These are phyloP conservation scores for Dichomitus squalens DNA, from an alignment of 1,284 basidiomycete species.

Conservation along the genomic window DNA sequence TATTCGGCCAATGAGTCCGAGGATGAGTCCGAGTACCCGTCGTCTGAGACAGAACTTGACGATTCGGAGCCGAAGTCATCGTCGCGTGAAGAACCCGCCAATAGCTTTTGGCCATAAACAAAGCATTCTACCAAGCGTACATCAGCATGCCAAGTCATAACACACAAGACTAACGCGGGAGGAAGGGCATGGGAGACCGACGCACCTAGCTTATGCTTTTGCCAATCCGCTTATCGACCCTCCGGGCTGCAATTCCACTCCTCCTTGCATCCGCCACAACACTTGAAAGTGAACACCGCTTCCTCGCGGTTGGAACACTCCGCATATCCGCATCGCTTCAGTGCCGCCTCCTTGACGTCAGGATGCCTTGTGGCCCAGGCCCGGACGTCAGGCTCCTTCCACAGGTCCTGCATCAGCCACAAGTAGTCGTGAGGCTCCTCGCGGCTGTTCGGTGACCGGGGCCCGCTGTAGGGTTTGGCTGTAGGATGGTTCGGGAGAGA, in stretches of 20 bases:
- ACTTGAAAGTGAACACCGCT: slow-evolving; percentile 20
- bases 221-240: slow-evolving; percentile 43
- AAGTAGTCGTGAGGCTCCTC: slow-evolving; percentile 45
- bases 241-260: slow-evolving; percentile 37
- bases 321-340: slow-evolving; percentile 7
- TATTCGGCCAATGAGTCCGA: no score
- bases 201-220: slow-evolving; percentile 34
- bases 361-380: slow-evolving; percentile 37
- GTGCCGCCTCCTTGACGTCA: slow-evolving; percentile 26
- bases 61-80: background rate
- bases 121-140: background rate
- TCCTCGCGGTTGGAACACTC: slow-evolving; percentile 19
- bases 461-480: slow-evolving; percentile 26
- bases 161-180: background rate
- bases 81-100: background rate
- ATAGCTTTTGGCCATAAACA: background rate
- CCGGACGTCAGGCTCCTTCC: slow-evolving; percentile 41
- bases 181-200: background rate
- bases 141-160: background rate
- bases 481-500: background rate
- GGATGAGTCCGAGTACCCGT: no score
- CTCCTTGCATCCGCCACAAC: slow-evolving; percentile 28
- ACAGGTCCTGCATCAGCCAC: slow-evolving; percentile 41
- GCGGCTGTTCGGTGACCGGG: slow-evolving; percentile 33
- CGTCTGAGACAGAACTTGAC: background rate